These are phyloP conservation scores for Rhodosporidiobolus sp. DNA, from an alignment of 768 basidiomycete species.

Conservation along the genomic window DNA sequence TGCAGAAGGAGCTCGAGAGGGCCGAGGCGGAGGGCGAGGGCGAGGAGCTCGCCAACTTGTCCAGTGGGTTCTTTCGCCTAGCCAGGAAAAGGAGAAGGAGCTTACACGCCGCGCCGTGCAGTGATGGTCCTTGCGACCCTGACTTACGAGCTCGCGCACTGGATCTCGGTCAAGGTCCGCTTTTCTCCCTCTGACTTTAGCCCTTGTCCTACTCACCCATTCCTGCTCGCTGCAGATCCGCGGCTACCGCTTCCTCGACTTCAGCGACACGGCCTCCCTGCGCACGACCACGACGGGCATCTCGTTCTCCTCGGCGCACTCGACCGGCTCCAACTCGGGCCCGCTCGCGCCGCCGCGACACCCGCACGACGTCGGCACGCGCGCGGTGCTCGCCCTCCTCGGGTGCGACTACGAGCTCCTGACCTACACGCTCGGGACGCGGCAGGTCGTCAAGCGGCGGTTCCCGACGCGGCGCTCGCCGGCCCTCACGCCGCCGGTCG, in stretches of 20 bases:
- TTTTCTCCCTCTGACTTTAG: not conserved
- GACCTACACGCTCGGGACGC: slow-evolving; percentile 21
- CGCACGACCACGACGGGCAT: slow-evolving; percentile 7
- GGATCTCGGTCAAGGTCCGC: slow-evolving; percentile 29
- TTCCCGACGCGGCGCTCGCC: slow-evolving; percentile 19
- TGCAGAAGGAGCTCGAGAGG: slow-evolving; percentile 24
- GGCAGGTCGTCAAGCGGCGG: slow-evolving; percentile 35
- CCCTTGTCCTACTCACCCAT: not conserved
- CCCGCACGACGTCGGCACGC: slow-evolving; percentile 19
- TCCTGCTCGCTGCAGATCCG: not conserved
- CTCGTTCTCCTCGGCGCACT: slow-evolving; percentile 6
- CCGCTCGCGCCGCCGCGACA: slow-evolving; percentile 13
- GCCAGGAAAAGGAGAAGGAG: too few relatives aligned
- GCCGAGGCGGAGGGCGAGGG: slow-evolving; percentile 12
- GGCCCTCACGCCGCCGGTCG: slow-evolving; percentile 18
- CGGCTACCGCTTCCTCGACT: slow-evolving; percentile 18
- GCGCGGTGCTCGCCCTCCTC: slow-evolving; percentile 22
- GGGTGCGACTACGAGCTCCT: slow-evolving; percentile 33
- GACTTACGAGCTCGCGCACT: slow-evolving; percentile 29
- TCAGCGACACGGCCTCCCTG: slow-evolving; percentile 17
- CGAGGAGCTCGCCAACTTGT: slow-evolving; percentile 29
- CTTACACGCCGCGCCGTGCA: not conserved
- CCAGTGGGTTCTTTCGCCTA: not conserved
- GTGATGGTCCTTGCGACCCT: slow-evolving; percentile 33
- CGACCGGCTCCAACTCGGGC: not conserved